Evolutionary conservation across 352 stramenopile genomes (phyloP), one percentile per base, ranked within the genome.

Genomic region (Pythium rhizo-oryzae): DNA sequence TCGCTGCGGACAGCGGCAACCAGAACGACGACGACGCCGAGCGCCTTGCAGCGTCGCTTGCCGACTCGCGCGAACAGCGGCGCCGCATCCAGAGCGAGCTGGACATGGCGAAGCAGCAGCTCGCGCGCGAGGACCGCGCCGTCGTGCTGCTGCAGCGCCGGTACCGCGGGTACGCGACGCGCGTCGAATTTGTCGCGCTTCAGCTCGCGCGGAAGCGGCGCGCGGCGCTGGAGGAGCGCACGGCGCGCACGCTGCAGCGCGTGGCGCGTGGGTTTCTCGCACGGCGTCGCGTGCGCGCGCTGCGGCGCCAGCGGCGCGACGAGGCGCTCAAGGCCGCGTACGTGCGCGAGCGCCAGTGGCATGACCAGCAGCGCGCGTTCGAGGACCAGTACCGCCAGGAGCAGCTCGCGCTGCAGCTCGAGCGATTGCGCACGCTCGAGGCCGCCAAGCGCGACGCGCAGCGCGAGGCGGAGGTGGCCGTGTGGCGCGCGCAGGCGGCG

Each of bases 321-420:
- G 79, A 80, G 12, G 79, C 83, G 43, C 63, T 89, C 3, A 90
- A 90, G 58, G 70, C 69, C 4, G 72, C 69, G 12, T 90, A 93
- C 44, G 71, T 93, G 21, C 74, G 79, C 11, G 85, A 93, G 58
- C 77, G 79, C 21, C 74, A 71, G 49, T 80, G 74, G 61, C 90
- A 92, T 50, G 73, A 83, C 25, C 77, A 91, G 43, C 67, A 78
- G 68, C 54, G 65, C 30, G 68, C 61, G 43, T 90, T 79, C 70
- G 75, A 84, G 69, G 80, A 91, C 37, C 75, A 81, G 35, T 86
- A 80, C 62, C 70, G 85, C 19, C 70, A 78, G 0, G 79, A 91
- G 59, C 80, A 92, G 63, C 80, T 87, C 65, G 74, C 86, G 61
- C 58, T 87, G 8, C 76, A 87, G 62, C 75, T 90, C 6, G 69